These are phyloP conservation scores for Botryotinia calthae DNA, from an alignment of 2,329 filamentous ascomycete genomes.

Conservation along the genomic window DNA sequence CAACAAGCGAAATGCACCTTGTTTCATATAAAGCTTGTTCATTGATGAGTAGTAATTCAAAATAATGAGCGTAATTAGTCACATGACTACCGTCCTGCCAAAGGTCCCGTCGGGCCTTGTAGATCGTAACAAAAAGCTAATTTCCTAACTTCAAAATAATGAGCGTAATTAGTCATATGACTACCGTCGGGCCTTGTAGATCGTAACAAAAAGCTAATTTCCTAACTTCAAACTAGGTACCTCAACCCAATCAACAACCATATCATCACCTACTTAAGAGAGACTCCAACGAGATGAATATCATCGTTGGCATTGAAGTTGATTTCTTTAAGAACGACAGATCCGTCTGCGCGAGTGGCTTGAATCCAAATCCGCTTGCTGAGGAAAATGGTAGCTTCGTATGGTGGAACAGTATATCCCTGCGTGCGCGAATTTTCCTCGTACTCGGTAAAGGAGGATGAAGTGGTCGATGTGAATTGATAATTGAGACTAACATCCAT, in stretches of 20 bases:
- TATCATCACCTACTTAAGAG: neutral
- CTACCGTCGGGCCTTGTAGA: neutral
- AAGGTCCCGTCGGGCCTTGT: neutral
- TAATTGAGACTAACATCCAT: conserved; percentile 5
- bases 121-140: neutral
- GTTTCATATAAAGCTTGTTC: neutral
- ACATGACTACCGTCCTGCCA: neutral
- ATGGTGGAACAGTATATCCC: neutral
- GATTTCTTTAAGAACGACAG: conserved; percentile 7
- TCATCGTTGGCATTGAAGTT: conserved; percentile 8
- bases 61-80: conserved; percentile 20
- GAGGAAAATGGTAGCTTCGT: neutral
- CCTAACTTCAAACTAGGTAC: neutral
- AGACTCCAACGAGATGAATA: neutral
- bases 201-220: neutral
- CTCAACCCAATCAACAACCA: neutral
- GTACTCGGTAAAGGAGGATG: neutral
- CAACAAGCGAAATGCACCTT: neutral
- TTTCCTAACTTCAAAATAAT: conserved; percentile 1
- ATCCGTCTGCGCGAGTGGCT: neutral
- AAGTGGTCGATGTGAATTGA: neutral
- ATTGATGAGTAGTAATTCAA: neutral
- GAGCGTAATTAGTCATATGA: neutral
- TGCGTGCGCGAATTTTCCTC: neutral
- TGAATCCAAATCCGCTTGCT: neutral